Base-by-base conservation (phyloP, 2,329 filamentous ascomycete species). In the Clonostachys rosea region DNA sequence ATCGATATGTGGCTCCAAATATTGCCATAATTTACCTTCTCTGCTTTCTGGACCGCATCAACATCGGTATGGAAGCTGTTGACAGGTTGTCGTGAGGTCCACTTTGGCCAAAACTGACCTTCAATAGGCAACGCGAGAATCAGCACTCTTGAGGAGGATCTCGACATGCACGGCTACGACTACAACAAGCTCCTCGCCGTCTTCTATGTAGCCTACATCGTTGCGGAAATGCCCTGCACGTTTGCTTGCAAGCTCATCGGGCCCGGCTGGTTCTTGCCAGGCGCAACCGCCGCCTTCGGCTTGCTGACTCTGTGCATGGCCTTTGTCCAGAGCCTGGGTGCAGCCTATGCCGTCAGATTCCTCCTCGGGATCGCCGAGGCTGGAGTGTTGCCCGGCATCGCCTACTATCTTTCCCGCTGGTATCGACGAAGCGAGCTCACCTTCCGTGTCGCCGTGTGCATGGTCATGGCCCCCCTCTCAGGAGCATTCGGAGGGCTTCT, bases 401-500 rank as follows among this genome's bases (percentile, higher is more conserved):
- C 81, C 0, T 87, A 86, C 55, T 86, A 84, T 50, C 62, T 85
- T 41, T 79, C 74, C 0, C 64, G 81, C 36, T 86, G 81, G 81
- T 87, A 87, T 50, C 67, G 79, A 5, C 69, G 81, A 14, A 74
- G 70, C 35, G 83, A 87, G 57, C 68, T 87, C 2, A 75, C 78
- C 0, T 86, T 86, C 59, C 75, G 83, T 0, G 63, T 86, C 1
- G 77, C 79, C 1, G 62, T 85, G 3, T 87, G 85, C 58, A 80
- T 86, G 40, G 79, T 84, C 33, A 83, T 82, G 72, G 79, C 82
- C 0, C 78, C 83, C 0, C 65, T 87, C 0, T 83, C 83, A 0
- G 83, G 83, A 6, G 83, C 83, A 0, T 86, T 87, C 49, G 83
- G 85, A 2, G 85, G 85, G 0, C 70, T 88, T 0, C 64, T 88